Evolutionary conservation across 1,139 yeast genomes (phyloP), one percentile per base, ranked within the genome.

Genomic region (Blastobotrys aristatus): DNA sequence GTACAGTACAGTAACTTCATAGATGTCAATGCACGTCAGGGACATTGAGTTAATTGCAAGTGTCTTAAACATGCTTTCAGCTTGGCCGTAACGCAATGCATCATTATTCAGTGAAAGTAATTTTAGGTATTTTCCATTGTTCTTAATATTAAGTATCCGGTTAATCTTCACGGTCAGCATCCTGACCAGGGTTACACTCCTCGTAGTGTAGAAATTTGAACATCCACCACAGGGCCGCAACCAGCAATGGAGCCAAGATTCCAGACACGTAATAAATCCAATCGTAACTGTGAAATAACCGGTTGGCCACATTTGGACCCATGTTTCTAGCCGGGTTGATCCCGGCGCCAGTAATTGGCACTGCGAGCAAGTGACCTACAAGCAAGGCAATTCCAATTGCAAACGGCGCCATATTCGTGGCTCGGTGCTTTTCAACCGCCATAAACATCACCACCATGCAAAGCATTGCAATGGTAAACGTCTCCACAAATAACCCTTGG

Each of bases 321-420:
- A 88, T 78, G 30, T 87, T 72, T 72, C 96, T 81, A 44, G 96
- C 96, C 48, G 96, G 96, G 75, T 87, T 87, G 63, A 86, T 74
- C 64, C 96, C 95, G 38, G 95, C 95, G 65, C 96, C 96, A 47
- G 96, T 84, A 72, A 79, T 84, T 76, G 76, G 85, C 52, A 88
- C 86, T 64, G 85, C 77, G 57, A 85, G 74, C 74, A 87, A 78
- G 65, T 88, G 96, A 39, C 85, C 95, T 60, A 87, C 71, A 72
- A 88, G 83, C 57, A 88, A 74, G 20, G 96, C 77, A 52, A 87
- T 67, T 65, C 96, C 96, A 69, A 87, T 87, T 60, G 76, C 87
- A 53, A 85, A 75, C 50, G 96, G 95, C 46, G 95, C 95, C 72
- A 84, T 74, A 66, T 74, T 80, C 41, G 90, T 84, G 49, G 86